Evolutionary conservation across 768 basidiomycete species (phyloP), one percentile per base, ranked within the genome.

Genomic region (Nidularia pulvinata): DNA sequence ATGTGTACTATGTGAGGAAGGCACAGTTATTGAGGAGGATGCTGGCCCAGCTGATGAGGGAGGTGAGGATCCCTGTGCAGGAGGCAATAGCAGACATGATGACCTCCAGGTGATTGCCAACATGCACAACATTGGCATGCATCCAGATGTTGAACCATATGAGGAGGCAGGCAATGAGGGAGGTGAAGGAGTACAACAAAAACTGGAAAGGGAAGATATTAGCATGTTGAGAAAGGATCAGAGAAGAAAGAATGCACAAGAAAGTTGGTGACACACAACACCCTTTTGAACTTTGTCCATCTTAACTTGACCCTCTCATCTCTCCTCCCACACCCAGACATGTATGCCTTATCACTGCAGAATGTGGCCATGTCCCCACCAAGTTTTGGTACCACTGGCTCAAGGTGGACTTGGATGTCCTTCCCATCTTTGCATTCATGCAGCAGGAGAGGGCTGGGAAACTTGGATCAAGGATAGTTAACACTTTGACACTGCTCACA

Each of bases 241-340:
- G 33, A 51, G 42, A 46, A 34, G 56, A 46, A 49, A 34, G 33
- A 11, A 65, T 73, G 43, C 50, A 76, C 77, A 34, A 85, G 34
- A 33, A 75, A 60, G 63, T 92, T 93, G 47, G 87, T 72, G 46
- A 82, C 44, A 66, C 93, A 87, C 4, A 94, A 67, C 9, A 78
- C 71, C 90, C 90, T 93, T 66, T 95, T 94, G 79, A 93, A 94
- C 57, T 75, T 81, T 63, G 85, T 93, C 92, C 92, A 95, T 11
- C 85, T n/a, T n/a, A n/a, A n/a, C n/a, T n/a, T 73, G 52, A 89
- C 68, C 56, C 71, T 71, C 48, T 68, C 69, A n/a, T n/a, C n/a
- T n/a, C n/a, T n/a, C n/a, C n/a, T n/a, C n/a, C n/a, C 51, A 65
- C 65, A 22, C 61, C 70, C 6, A 70, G 67, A 76, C n/a, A 87